Evolutionary conservation across 1,284 basidiomycete genomes (phyloP).

Genomic region (Apiotrichum akiyoshidainum): DNA sequence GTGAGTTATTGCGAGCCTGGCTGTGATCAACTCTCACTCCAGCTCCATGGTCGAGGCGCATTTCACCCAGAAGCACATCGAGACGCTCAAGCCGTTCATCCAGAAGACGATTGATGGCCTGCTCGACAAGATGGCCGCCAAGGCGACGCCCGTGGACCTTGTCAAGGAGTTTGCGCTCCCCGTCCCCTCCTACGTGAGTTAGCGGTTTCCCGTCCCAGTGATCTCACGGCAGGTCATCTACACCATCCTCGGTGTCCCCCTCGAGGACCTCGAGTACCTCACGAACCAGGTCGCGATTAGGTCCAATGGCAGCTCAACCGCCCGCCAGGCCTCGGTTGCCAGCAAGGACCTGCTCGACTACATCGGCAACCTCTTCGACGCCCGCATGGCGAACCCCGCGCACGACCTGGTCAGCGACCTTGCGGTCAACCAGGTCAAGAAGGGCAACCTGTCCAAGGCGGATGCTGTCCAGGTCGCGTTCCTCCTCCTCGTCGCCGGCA

Average conservation of each 20-base stretch:
- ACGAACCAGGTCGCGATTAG: slow-evolving; percentile 12
- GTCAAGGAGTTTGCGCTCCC: slow-evolving; percentile 14
- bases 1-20: neutral
- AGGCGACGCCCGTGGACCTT: slow-evolving; percentile 6
- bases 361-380: slow-evolving; percentile 9
- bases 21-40: neutral
- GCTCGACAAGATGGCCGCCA: slow-evolving; percentile 10
- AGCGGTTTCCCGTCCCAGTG: no score
- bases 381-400: slow-evolving; percentile 6
- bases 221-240: slow-evolving; percentile 7
- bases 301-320: slow-evolving; percentile 10
- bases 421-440: slow-evolving; percentile 2
- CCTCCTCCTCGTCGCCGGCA: slow-evolving; percentile 17
- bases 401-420: slow-evolving; percentile 11
- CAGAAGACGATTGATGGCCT: slow-evolving; percentile 7
- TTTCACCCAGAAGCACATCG: slow-evolving; percentile 10
- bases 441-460: slow-evolving; percentile 7
- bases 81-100: slow-evolving; percentile 9
- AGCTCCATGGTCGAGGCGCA: slow-evolving; percentile 11
- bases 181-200: slow-evolving; percentile 8
- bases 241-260: slow-evolving; percentile 17
- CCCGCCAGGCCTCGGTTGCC: slow-evolving; percentile 9
- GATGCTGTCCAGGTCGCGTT: slow-evolving; percentile 16
- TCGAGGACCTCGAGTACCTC: slow-evolving; percentile 15
- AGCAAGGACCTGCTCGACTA: slow-evolving; percentile 8